phyloP scores from a whole-genome alignment of 257 asterid species.

The Rehmannia glutinosa region DNA sequence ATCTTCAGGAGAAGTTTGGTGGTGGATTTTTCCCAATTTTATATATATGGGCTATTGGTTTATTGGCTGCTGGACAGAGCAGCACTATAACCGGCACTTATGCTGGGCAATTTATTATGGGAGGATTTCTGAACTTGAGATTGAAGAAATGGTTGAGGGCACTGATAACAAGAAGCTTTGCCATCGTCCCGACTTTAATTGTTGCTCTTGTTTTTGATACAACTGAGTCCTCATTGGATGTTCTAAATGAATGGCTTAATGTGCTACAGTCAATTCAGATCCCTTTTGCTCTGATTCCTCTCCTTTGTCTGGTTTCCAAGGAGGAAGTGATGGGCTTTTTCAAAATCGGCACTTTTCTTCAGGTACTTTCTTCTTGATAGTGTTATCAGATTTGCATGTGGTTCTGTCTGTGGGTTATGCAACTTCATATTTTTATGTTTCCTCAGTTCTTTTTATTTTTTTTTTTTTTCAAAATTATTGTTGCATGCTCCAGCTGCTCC shows the following conservation, averaged over 20 bases:
- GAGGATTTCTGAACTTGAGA: constrained; percentile 62
- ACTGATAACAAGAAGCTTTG: constrained; percentile 66
- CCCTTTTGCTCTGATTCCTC: constrained; percentile 79
- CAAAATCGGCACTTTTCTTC: constrained; percentile 56
- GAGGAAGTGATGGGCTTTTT: constrained; percentile 81
- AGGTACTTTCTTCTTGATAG: constrained; percentile 35
- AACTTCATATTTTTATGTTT: neutral
- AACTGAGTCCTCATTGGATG: constrained; percentile 58
- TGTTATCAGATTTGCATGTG: neutral
- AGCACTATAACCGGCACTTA: constrained; percentile 82
- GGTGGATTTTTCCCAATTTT: constrained; percentile 69
- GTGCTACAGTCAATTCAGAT: constrained; percentile 79
- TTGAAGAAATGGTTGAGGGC: constrained; percentile 82
- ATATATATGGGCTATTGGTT: constrained; percentile 78
- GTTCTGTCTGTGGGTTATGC: neutral
- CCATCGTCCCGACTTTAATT: constrained; percentile 62
- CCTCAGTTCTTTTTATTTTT: neutral
- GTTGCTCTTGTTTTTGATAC: constrained; percentile 74
- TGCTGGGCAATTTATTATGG: constrained; percentile 84
- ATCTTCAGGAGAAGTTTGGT: constrained; percentile 67
- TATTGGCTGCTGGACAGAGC: constrained; percentile 82
- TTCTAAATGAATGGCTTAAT: constrained; percentile 79
- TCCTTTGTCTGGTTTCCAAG: constrained; percentile 68
- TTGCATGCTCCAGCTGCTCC: too few relatives aligned
- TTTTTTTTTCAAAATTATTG: too few relatives aligned